Evolutionary conservation across 257 asterid genomes (phyloP), one percentile per base, ranked within the genome.

Genomic region (Striga asiatica): DNA sequence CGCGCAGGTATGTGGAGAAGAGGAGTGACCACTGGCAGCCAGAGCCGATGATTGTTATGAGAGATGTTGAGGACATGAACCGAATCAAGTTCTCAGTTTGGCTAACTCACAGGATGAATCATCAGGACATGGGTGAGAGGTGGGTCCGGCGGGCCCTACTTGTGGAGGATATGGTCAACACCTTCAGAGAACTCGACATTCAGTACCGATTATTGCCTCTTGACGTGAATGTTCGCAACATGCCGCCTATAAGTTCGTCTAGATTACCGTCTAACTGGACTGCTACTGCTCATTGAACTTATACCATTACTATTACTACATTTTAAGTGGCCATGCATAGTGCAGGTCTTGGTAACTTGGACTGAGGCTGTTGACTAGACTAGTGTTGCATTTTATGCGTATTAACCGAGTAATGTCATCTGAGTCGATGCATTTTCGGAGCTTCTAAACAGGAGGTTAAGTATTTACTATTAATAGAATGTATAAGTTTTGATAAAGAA

Each of bases 111-210:
- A 81, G 53, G 16, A 91, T 91, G 81, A 91, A 91, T 68, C 71
- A 64, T 59, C 95, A 91, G 58, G 88, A 91, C 67, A 91, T 91
- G 96, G 92, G 94, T 2, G 94, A 91, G 76, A 84, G 96, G 65
- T 87, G 78, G 78, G 43, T 47, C 3, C 74, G 98, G 61, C 78
- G 98, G 66, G 74, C 89, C 13, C 78, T 73, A 35, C 71, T 92
- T 24, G 79, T 92, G 0, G 94, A 79, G 75, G 95, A 92, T 65
- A 78, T 88, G 94, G 64, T 92, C 21, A 82, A 74, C 58, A 70
- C 61, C 17, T 84, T 88, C 65, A 61, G 75, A 63, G 95, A 88
- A 37, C 97, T 92, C 10, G 93, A 81, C 27, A 84, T 92, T 10
- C 93, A 92, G 52, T 88, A 79, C 37, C 82, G 97, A 0, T 16